Percentiles rank a stretch among this genome's conserved stretches.
phyloP scores from a whole-genome alignment of 345 rosid genomes.

The Trapa incisa region DNA sequence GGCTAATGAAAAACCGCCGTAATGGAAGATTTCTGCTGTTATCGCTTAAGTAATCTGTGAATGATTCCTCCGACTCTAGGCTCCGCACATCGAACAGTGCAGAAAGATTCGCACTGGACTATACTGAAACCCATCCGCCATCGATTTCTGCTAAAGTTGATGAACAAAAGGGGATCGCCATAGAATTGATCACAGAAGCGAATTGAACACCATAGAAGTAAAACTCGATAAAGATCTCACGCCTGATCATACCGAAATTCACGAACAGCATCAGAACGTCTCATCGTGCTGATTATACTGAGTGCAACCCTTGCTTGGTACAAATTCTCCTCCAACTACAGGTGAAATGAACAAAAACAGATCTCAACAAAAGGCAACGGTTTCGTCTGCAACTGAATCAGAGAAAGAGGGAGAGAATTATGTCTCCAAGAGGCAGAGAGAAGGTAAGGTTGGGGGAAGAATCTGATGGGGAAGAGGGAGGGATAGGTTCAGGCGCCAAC shows the following conservation, averaged over 20 bases:
- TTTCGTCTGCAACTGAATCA: neutral
- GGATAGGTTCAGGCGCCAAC: no score
- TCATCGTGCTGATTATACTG: conserved; percentile 53
- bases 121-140: no score
- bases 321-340: no score
- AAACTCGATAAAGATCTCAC: conserved; percentile 44
- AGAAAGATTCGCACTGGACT: no score
- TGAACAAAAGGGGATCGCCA: conserved; percentile 20
- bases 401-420: no score
- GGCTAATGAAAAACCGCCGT: neutral
- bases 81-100: neutral
- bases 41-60: neutral
- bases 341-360: neutral
- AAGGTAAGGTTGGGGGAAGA: conserved; percentile 53
- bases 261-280: conserved; percentile 69
- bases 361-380: neutral
- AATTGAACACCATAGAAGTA: conserved; percentile 53
- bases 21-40: no score
- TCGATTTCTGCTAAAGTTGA: no score
- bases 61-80: no score
- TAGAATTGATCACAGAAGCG: conserved; percentile 48
- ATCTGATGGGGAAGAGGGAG: neutral
- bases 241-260: conserved; percentile 75
- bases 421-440: conserved; percentile 1
- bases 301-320: conserved; percentile 43